These are phyloP conservation scores for Metschnikowia vanudenii DNA, from an alignment of 805 yeast genomes.

Conservation along the genomic window DNA sequence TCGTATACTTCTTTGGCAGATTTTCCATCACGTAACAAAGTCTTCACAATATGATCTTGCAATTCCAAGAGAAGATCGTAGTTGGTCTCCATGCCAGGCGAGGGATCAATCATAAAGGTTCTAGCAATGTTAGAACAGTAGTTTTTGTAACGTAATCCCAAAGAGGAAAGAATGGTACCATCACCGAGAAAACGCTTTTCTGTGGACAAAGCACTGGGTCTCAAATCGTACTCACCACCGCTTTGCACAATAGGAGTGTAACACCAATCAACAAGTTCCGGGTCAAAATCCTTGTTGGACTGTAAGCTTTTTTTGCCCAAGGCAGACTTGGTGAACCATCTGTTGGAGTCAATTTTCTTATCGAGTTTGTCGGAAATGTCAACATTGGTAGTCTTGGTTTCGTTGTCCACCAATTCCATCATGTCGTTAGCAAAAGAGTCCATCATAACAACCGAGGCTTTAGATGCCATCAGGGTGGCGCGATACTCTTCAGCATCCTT, in stretches of 20 bases:
- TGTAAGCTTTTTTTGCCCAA: slow-evolving; percentile 56
- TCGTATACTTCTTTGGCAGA: slow-evolving; percentile 65
- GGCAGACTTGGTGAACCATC: slow-evolving; percentile 56
- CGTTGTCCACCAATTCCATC: slow-evolving; percentile 86
- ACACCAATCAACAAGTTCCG: slow-evolving; percentile 84
- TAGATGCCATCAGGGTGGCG: slow-evolving; percentile 66
- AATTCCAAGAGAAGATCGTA: slow-evolving; percentile 73
- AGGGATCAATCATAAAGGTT: slow-evolving; percentile 87
- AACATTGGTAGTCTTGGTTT: slow-evolving; percentile 67
- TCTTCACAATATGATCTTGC: slow-evolving; percentile 60
- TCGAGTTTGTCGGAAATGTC: slow-evolving; percentile 75
- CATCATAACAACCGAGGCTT: slow-evolving; percentile 76
- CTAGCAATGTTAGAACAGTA: slow-evolving; percentile 88
- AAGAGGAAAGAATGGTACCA: slow-evolving; percentile 78
- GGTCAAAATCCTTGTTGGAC: slow-evolving; percentile 58
- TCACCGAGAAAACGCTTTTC: slow-evolving; percentile 59
- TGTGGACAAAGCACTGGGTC: slow-evolving; percentile 77
- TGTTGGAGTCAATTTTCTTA: slow-evolving; percentile 71
- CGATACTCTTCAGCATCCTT: slow-evolving; percentile 80
- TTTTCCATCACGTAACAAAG: slow-evolving; percentile 62
- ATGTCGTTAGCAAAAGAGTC: slow-evolving; percentile 81
- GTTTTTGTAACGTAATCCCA: slow-evolving; percentile 83
- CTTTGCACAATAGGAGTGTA: slow-evolving; percentile 89
- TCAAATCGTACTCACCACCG: slow-evolving; percentile 80
- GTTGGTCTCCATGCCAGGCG: slow-evolving; percentile 71